Percentiles rank a stretch among this genome's conserved stretches.
These are phyloP conservation scores for Abrus precatorius DNA, from an alignment of 306 rosid species.

Conservation along the genomic window DNA sequence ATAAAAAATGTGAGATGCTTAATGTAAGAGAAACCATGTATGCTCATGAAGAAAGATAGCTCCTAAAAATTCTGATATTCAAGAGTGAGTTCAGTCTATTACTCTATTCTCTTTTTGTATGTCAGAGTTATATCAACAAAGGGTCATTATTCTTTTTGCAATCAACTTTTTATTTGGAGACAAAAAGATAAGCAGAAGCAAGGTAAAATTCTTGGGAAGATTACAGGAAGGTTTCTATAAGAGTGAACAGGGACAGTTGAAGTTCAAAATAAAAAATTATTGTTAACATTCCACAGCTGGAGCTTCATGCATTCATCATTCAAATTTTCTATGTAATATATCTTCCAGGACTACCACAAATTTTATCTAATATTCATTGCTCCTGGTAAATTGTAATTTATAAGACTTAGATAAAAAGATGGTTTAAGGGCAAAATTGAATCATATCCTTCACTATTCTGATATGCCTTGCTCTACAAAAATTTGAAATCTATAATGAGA, in stretches of 20 bases:
- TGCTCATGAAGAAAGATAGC: not conserved
- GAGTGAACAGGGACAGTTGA: not conserved
- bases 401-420: conserved; percentile 9
- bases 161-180: not conserved
- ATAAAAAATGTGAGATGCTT: not conserved
- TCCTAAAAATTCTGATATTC: not conserved
- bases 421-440: not conserved
- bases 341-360: not conserved
- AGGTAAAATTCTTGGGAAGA: not conserved
- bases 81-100: not conserved
- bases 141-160: not conserved
- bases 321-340: not conserved
- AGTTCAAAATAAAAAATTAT: not conserved
- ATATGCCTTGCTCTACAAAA: conserved; percentile 3
- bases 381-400: not conserved
- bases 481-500: not conserved
- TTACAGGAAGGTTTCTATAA: not conserved
- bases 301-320: not conserved
- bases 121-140: not conserved
- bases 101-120: not conserved
- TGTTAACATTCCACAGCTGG: not conserved
- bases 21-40: not conserved
- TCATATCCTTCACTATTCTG: conserved; percentile 21
- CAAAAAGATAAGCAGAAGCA: not conserved
- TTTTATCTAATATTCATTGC: not conserved